Percentiles rank a stretch among this genome's conserved stretches.
Conservation (phyloP, 345 rosid genomes). For the Ailanthus altissimus region DNA sequence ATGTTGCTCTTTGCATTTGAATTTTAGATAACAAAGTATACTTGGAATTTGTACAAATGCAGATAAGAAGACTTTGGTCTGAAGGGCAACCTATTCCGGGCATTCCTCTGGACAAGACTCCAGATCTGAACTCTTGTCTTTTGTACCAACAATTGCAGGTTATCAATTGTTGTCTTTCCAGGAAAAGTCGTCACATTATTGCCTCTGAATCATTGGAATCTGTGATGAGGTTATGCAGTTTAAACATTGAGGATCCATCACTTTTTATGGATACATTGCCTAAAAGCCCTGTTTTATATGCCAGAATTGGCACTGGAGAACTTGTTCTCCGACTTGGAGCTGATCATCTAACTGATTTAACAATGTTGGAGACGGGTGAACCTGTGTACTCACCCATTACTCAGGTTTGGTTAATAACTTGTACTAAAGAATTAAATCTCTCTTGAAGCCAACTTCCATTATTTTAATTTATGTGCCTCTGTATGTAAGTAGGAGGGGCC, state of each 20-base stretch:
- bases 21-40: constrained; percentile 25
- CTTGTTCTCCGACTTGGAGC: constrained; percentile 76
- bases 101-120: constrained; percentile 67
- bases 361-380: constrained; percentile 92
- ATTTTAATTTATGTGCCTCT: constrained; percentile 22
- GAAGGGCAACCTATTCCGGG: constrained; percentile 79
- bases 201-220: constrained; percentile 74
- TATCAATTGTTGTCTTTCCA: constrained; percentile 83
- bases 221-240: constrained; percentile 56
- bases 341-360: constrained; percentile 51
- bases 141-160: constrained; percentile 88
- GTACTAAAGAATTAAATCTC: constrained; percentile 17
- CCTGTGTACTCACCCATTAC: constrained; percentile 79
- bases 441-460: constrained; percentile 13
- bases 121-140: constrained; percentile 85
- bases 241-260: constrained; percentile 41
- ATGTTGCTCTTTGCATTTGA: background rate
- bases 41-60: constrained; percentile 33
- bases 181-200: constrained; percentile 58
- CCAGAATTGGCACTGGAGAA: constrained; percentile 65
- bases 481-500: constrained; percentile 77
- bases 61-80: constrained; percentile 82
- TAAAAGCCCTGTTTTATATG: constrained; percentile 51
- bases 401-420: constrained; percentile 59
- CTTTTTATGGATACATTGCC: constrained; percentile 28